Conservation (phyloP, 768 basidiomycete species). For the Tulasnella sp. region DNA sequence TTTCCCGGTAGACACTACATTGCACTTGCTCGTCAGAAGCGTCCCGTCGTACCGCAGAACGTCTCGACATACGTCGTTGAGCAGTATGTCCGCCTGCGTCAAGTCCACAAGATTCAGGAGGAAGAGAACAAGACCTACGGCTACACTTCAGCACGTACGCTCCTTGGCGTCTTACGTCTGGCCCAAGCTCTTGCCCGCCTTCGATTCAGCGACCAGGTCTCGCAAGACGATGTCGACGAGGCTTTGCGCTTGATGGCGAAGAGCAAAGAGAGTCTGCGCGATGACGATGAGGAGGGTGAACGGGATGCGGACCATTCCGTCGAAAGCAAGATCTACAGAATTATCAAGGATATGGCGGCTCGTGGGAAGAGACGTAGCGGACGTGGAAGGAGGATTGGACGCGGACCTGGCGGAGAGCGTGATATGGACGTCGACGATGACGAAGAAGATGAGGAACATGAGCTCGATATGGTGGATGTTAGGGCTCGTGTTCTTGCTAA, state of each 20-base stretch:
- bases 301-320: slow-evolving; percentile 64
- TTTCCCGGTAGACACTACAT: slow-evolving; percentile 72
- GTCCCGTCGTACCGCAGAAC: slow-evolving; percentile 78
- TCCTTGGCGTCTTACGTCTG: slow-evolving; percentile 88
- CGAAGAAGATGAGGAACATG: slow-evolving; percentile 45
- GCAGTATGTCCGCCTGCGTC: slow-evolving; percentile 90
- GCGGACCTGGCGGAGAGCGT: slow-evolving; percentile 56
- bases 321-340: slow-evolving; percentile 74
- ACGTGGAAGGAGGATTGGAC: slow-evolving; percentile 39
- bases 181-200: slow-evolving; percentile 91
- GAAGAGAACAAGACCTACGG: slow-evolving; percentile 78
- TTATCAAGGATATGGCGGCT: slow-evolving; percentile 76
- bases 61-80: slow-evolving; percentile 92
- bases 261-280: slow-evolving; percentile 81
- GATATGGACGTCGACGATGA: slow-evolving; percentile 60
- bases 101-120: slow-evolving; percentile 84
- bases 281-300: slow-evolving; percentile 58
- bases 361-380: slow-evolving; percentile 18
- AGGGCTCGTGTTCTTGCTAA: slow-evolving; percentile 72
- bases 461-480: slow-evolving; percentile 78
- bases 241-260: slow-evolving; percentile 95
- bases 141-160: slow-evolving; percentile 92
- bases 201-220: slow-evolving; percentile 70
- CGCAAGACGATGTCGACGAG: slow-evolving; percentile 85
- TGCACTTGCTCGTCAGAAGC: slow-evolving; percentile 73